Conservation (phyloP, 2,329 filamentous ascomycete genomes). For the Dothideomycetes sp. region DNA sequence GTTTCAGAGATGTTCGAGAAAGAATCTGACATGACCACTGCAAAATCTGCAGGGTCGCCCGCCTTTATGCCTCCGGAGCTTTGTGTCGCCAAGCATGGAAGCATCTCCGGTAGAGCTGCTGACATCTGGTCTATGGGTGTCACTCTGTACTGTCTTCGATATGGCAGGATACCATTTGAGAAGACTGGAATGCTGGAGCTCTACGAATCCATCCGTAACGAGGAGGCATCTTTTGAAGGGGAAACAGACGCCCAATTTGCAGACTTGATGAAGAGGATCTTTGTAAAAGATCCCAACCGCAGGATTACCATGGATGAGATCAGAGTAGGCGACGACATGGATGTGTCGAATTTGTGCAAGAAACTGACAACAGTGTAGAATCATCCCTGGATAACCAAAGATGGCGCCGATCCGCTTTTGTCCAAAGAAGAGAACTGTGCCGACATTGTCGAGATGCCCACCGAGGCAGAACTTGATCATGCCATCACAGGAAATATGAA, state of each 20-base stretch:
- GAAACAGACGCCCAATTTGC: conserved; percentile 59
- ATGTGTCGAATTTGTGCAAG: conserved; percentile 1
- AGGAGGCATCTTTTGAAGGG: conserved; percentile 53
- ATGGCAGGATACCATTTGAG: conserved; percentile 81
- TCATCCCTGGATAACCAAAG: conserved; percentile 86
- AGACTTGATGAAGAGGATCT: conserved; percentile 62
- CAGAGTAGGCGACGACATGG: conserved; percentile 50
- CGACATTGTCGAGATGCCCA: conserved; percentile 70
- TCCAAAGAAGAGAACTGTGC: conserved; percentile 79
- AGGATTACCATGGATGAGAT: conserved; percentile 76
- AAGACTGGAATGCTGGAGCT: conserved; percentile 70
- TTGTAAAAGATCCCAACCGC: conserved; percentile 78
- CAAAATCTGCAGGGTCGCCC: conserved; percentile 88
- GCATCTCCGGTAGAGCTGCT: conserved; percentile 78
- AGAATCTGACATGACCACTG: conserved; percentile 74
- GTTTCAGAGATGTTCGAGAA: conserved; percentile 98
- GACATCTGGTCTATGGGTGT: conserved; percentile 99
- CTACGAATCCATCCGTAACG: conserved; percentile 76
- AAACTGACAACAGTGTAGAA: conserved; percentile 45
- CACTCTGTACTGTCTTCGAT: conserved; percentile 84
- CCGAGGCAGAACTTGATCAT: conserved; percentile 78
- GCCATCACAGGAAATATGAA: conserved; percentile 88
- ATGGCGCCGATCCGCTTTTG: conserved; percentile 67
- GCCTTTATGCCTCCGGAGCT: conserved; percentile 92
- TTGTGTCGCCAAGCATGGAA: conserved; percentile 75